Conservation (phyloP, 2,329 filamentous ascomycete species). For the Pseudogymnoascus sp. region DNA sequence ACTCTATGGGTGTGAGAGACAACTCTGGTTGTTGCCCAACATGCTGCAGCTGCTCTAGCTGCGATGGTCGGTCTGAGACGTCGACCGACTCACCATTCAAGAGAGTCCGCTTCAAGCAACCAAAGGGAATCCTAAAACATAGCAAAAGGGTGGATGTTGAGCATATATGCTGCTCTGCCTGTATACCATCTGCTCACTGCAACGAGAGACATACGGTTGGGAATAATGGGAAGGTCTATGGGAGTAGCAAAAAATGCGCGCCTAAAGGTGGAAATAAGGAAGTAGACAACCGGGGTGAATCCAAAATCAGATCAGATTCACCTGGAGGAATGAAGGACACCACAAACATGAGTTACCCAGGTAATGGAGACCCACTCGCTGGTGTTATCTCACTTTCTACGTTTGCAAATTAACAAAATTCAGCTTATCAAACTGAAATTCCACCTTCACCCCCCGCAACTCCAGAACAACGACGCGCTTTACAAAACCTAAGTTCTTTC, state of each 20-base stretch:
- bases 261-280: not conserved
- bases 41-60: not conserved
- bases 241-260: not conserved
- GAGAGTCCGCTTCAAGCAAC: constrained; percentile 1
- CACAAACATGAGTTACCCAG: not conserved
- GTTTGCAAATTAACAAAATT: not conserved
- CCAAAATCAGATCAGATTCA: not conserved
- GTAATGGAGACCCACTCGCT: not conserved
- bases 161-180: not conserved
- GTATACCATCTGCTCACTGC: not conserved
- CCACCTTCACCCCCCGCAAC: not conserved
- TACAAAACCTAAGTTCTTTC: constrained; percentile 10
- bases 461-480: constrained; percentile 4
- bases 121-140: not conserved
- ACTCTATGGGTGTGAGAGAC: not conserved
- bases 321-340: not conserved
- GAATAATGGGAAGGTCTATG: not conserved
- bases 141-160: not conserved
- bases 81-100: not conserved
- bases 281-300: not conserved
- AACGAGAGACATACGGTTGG: not conserved
- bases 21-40: not conserved
- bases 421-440: not conserved
- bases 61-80: not conserved
- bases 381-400: not conserved